These are phyloP conservation scores for Diospyros lotus DNA, from an alignment of 148 eudicot species.

Conservation along the genomic window DNA sequence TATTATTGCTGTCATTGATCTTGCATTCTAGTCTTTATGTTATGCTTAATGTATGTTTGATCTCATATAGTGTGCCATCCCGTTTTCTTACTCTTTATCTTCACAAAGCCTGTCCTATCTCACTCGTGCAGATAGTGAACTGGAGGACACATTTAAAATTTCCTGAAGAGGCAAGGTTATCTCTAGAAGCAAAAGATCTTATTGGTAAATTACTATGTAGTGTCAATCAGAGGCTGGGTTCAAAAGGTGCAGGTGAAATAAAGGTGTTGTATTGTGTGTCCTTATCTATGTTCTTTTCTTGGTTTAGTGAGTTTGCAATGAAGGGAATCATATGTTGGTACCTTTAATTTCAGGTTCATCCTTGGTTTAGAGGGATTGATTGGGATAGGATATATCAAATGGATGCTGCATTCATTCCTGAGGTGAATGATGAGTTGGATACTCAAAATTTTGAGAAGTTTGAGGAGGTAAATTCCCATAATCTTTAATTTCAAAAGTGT, in stretches of 20 bases:
- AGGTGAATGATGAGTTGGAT: conserved; percentile 92
- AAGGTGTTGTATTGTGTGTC: conserved; percentile 80
- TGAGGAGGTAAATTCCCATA: conserved; percentile 56
- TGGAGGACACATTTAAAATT: conserved; percentile 91
- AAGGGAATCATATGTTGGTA: conserved; percentile 7
- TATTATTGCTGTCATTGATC: too few species aligned
- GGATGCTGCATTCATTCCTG: conserved; percentile 96
- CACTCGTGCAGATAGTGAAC: conserved; percentile 68
- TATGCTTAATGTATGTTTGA: not conserved
- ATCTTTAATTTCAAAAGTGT: conserved; percentile 1
- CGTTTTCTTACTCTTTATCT: not conserved
- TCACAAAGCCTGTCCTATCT: not conserved
- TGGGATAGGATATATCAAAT: conserved; percentile 86
- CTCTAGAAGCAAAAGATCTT: conserved; percentile 85
- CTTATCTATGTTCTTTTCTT: conserved; percentile 30
- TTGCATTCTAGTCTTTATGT: not conserved
- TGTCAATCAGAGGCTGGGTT: conserved; percentile 85
- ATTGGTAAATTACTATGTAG: conserved; percentile 80
- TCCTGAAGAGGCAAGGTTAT: conserved; percentile 85
- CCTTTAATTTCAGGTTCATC: conserved; percentile 50
- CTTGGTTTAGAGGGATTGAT: conserved; percentile 74
- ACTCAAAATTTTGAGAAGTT: conserved; percentile 97
- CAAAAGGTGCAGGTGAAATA: conserved; percentile 87
- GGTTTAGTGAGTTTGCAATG: conserved; percentile 2
- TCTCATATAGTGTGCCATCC: not conserved